Conservation (phyloP, 2,329 filamentous ascomycete genomes). For the Harringtonia lauricola region DNA sequence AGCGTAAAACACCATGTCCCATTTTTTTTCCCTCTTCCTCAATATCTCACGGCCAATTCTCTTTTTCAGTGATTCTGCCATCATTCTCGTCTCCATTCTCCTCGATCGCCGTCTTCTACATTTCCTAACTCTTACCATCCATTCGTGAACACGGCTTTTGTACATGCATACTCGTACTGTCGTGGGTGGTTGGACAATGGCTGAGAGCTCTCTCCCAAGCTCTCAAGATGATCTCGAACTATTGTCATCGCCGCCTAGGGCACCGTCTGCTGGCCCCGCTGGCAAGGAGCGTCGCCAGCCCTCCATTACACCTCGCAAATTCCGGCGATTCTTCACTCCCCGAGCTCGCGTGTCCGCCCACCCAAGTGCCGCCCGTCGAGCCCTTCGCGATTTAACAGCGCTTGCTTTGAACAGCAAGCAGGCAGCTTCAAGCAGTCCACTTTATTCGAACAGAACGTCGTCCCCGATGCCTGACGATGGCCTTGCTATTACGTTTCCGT, state of each 20-base stretch:
- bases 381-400: slow-evolving; percentile 28
- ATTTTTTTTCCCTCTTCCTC: not conserved
- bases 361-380: slow-evolving; percentile 26
- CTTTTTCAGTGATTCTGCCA: not conserved
- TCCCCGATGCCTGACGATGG: slow-evolving; percentile 4
- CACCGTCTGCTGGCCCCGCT: slow-evolving; percentile 5
- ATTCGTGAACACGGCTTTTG: not conserved
- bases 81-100: not conserved
- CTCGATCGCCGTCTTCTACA: not conserved
- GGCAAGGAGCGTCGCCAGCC: slow-evolving; percentile 36
- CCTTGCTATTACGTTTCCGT: slow-evolving; percentile 11
- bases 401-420: slow-evolving; percentile 27
- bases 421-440: slow-evolving; percentile 19
- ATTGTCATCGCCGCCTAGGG: slow-evolving; percentile 16
- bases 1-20: slow-evolving; percentile 1
- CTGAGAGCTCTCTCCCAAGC: slow-evolving; percentile 6
- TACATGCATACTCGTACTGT: not conserved
- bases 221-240: slow-evolving; percentile 1
- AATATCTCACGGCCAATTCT: not conserved
- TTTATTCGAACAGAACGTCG: not conserved
- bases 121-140: not conserved
- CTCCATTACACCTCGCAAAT: slow-evolving; percentile 43
- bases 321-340: slow-evolving; percentile 41
- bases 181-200: slow-evolving; percentile 10
- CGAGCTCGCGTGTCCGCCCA: slow-evolving; percentile 27